phyloP scores from a whole-genome alignment of 2,329 filamentous ascomycete species.

The Xylariaceae sp. region DNA sequence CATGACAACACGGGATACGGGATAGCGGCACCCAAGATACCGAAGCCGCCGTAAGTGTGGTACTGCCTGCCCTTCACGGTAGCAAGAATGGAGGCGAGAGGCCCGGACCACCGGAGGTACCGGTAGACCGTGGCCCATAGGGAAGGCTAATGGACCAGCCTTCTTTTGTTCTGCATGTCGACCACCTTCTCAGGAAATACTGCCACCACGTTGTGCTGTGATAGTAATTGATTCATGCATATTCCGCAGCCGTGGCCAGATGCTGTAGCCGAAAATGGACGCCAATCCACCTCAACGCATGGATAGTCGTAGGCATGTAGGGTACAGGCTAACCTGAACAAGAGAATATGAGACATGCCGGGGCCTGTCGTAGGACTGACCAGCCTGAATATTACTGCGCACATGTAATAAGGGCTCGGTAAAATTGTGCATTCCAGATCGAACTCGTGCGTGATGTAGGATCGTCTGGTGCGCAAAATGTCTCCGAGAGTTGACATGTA shows the following conservation, averaged over 20 bases:
- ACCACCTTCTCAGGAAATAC: not conserved
- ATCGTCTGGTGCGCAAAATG: too few species aligned
- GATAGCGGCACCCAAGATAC: not conserved
- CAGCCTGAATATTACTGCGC: too few species aligned
- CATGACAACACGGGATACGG: not conserved
- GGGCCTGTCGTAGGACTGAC: too few species aligned
- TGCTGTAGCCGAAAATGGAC: slow-evolving; percentile 13
- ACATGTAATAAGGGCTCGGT: too few species aligned
- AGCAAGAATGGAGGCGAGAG: not conserved
- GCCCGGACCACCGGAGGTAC: not conserved
- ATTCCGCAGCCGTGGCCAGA: slow-evolving; percentile 2
- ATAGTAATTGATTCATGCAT: slow-evolving; percentile 14
- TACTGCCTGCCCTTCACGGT: not conserved
- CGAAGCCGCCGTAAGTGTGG: slow-evolving; percentile 4
- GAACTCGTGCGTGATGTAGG: too few species aligned
- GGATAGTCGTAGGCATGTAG: not conserved
- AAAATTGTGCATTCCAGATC: too few species aligned
- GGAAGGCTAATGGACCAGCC: too few species aligned
- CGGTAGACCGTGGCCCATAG: not conserved
- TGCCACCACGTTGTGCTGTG: slow-evolving; percentile 5
- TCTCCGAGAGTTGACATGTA: too few species aligned
- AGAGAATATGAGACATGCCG: too few species aligned
- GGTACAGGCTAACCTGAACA: slow-evolving; percentile 1
- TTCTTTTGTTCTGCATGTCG: too few species aligned
- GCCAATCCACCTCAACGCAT: slow-evolving; percentile 14